Percentiles rank a stretch among this genome's conserved stretches.
phyloP scores from a whole-genome alignment of 73 alveolate species.

The Stentor coeruleus region DNA sequence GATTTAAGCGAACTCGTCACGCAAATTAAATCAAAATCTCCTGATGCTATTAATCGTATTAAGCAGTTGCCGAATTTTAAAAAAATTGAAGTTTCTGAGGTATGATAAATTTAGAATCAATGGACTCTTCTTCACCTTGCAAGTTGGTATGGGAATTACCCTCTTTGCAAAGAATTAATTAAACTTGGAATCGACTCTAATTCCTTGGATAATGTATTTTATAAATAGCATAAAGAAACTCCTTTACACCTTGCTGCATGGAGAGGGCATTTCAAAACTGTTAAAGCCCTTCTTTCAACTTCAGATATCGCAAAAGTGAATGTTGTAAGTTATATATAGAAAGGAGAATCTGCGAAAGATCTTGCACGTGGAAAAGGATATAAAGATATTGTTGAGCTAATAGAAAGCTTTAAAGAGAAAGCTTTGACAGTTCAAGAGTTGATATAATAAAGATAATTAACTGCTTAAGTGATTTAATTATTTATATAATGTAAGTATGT shows the following conservation, averaged over 20 bases:
- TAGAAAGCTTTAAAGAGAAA: no score
- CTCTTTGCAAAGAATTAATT: background rate
- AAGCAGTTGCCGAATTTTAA: background rate
- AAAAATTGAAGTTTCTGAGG: background rate
- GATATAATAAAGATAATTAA: no score
- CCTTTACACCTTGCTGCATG: conserved; percentile 24
- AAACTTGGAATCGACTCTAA: background rate
- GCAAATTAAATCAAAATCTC: background rate
- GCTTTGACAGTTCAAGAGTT: no score
- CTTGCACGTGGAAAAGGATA: no score
- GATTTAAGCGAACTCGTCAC: background rate
- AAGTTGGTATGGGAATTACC: conserved; percentile 2
- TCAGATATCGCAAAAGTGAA: no score
- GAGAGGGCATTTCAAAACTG: conserved; percentile 11
- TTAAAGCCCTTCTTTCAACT: background rate
- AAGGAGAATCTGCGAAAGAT: no score
- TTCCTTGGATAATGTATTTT: background rate
- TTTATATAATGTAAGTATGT: no score
- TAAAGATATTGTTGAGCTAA: no score
- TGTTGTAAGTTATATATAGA: no score
- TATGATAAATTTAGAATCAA: background rate
- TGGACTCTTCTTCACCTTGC: conserved; percentile 11
- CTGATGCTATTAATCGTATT: background rate
- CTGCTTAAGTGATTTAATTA: no score
- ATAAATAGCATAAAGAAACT: conserved; percentile 11